Base-by-base conservation (phyloP, 2,329 filamentous ascomycete genomes). In the Kalmusia sp. region DNA sequence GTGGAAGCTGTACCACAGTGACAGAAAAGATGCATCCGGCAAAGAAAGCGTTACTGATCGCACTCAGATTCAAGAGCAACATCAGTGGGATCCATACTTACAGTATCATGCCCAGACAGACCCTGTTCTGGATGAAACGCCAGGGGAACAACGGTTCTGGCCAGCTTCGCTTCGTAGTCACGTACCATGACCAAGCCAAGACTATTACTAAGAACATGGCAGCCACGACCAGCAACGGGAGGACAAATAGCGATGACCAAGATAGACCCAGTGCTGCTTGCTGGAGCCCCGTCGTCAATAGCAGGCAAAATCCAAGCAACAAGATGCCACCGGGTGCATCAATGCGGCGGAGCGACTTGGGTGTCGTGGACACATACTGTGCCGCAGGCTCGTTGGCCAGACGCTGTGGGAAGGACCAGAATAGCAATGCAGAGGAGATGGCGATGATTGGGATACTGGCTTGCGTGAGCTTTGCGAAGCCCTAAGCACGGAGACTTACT, bases 241-340 rank as follows among this genome's bases (percentile, higher is more conserved):
- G 44, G 2, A 63, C 58, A n/a, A 53, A 46, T 2, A 49, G 15
- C 1, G 58, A 63, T 3, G 14, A 15, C 21, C 48, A 65, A 0
- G 21, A 15, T 24, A 50, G 57, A 11, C 51, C 49, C 9, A 46
- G 24, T 6, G 52, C 51, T 8, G 59, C 60, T 49, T 65, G 54
- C 15, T 61, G 57, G 6, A 64, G 52, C 5, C 51, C 61, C 6
- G 63, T 63, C 8, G 57, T 48, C 4, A 63, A 34, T 2, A 59
- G 37, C 0, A 65, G 17, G n/a, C 49, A 52, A 8, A 52, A 47
- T 4, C 59, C 61, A 6, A 64, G 55, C 9, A 65, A 51, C 19
- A 62, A 34, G 2, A 43, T 46, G n/a, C 44, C 44, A 3, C 62
- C 61, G 12, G 63, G 22, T 12, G 62, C 30, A 38, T 64, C 55